Conservation (phyloP, 305 asterid genomes). For the Solanum aculeatissimum region DNA sequence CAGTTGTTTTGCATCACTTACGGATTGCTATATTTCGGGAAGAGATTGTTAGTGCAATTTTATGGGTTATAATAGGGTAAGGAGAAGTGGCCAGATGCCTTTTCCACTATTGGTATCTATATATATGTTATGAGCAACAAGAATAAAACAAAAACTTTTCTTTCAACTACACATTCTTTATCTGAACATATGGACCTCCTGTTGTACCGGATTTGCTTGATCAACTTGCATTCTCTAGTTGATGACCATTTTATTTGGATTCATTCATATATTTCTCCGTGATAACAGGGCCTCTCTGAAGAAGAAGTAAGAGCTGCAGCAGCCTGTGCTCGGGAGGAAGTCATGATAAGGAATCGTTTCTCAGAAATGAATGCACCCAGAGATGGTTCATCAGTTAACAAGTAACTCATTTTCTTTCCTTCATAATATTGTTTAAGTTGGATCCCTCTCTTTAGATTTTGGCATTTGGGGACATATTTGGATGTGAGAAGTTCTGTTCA, state of each 20-base stretch:
- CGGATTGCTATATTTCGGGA: not conserved
- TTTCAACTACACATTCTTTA: not conserved
- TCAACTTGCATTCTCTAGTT: not conserved
- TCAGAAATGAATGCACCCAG: constrained; percentile 98
- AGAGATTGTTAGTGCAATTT: not conserved
- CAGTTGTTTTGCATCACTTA: not conserved
- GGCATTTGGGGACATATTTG: not conserved
- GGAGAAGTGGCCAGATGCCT: not conserved
- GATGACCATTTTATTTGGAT: not conserved
- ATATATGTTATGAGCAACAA: not conserved
- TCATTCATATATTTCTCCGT: not conserved
- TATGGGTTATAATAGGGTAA: not conserved
- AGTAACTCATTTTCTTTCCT: constrained; percentile 31
- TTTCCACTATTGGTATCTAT: not conserved
- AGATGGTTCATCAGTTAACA: constrained; percentile 82
- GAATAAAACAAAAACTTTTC: not conserved
- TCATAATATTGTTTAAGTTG: not conserved
- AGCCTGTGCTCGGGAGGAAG: constrained; percentile 98
- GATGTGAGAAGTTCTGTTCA: not conserved
- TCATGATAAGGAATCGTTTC: constrained; percentile 90
- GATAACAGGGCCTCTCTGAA: constrained; percentile 86
- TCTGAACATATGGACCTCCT: not conserved
- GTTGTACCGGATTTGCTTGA: not conserved
- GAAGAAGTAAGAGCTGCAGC: constrained; percentile 98
- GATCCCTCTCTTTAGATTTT: not conserved